Percentiles rank a stretch among this genome's conserved stretches.
These are phyloP conservation scores for Nymphaea colorata DNA, from an alignment of 164 flowering plant species.

Conservation along the genomic window DNA sequence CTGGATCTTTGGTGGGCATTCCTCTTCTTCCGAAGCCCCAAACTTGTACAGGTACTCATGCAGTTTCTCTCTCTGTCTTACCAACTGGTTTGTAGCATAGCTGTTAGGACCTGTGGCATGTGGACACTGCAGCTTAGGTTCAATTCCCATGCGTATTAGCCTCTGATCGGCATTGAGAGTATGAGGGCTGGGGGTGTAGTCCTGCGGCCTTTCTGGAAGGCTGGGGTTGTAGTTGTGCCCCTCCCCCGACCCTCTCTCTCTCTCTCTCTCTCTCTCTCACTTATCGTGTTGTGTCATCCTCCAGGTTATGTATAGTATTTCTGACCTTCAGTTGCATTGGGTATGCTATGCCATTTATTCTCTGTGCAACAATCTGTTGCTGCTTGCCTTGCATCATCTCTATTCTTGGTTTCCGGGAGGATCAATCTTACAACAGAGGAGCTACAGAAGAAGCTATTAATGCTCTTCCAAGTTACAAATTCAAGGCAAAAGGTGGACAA, in stretches of 20 bases:
- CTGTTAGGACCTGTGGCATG: too few species aligned
- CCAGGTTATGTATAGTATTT: conserved; percentile 91
- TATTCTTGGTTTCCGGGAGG: conserved; percentile 67
- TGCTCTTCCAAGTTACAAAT: conserved; percentile 80
- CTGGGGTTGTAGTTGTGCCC: too few species aligned
- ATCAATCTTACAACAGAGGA: conserved; percentile 58
- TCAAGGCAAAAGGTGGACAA: conserved; percentile 31
- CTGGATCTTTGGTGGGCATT: conserved; percentile 63
- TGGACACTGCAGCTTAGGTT: too few species aligned
- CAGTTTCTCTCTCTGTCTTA: background rate
- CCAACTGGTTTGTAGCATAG: background rate
- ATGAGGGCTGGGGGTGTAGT: too few species aligned
- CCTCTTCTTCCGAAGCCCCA: conserved; percentile 46
- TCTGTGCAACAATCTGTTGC: conserved; percentile 89
- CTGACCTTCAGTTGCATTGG: conserved; percentile 91
- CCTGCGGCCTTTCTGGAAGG: too few species aligned
- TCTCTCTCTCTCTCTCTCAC: background rate
- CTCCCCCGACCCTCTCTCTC: too few species aligned
- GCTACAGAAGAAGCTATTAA: conserved; percentile 72
- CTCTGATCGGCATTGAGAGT: too few species aligned
- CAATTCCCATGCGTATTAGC: too few species aligned
- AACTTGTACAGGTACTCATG: conserved; percentile 46
- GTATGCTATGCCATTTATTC: conserved; percentile 93
- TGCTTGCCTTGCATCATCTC: conserved; percentile 94
- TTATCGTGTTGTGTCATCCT: background rate